Base-by-base conservation (phyloP, 1,284 basidiomycete genomes). In the Austroboletus rostrupii region DNA sequence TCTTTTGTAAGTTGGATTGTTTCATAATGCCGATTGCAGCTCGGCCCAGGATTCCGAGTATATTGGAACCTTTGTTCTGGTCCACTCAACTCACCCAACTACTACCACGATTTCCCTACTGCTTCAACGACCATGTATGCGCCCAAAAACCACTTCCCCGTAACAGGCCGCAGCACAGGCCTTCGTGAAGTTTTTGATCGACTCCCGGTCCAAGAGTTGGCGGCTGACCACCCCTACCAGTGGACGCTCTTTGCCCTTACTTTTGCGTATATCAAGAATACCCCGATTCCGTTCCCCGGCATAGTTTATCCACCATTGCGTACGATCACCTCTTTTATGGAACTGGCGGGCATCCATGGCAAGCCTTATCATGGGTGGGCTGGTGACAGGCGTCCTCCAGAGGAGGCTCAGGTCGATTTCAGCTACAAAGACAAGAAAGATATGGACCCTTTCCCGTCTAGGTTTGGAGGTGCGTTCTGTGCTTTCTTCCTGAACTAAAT, bases 191-290 rank as follows among this genome's bases (percentile, higher is more conserved):
- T 46, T n/a, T 58, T 53, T 39, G 53, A 61, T 36, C 60, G 60
- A 39, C 43, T 61, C 41, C 47, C 58, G 6, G 47, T 61, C 43
- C 37, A 64, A 42, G 56, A 62, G 23, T 39, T 61, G 46, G 8
- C 47, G 43, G 45, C 29, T 2, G 43, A 50, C 16, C 49, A 64
- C 20, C 60, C 62, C 3, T 51, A 62, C 47, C 83, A 94, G 67
- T 92, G 90, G 70, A 70, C 82, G 61, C 80, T 95, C 50, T 86
- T 89, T 12, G 57, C 86, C 38, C 83, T 85, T 14, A 91, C 91
- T 52, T 84, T 87, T 9, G 90, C 90, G 48, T 87, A 91, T 17
- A 85, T 92, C 45, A 82, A 95, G 64, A 90, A 91, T 23, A 31
- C 44, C 1, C 55, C 50, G 4, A 57, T 61, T 33, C 46, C 47